Evolutionary conservation across 768 basidiomycete species (phyloP).

Genomic region (Leccinum obscurum): DNA sequence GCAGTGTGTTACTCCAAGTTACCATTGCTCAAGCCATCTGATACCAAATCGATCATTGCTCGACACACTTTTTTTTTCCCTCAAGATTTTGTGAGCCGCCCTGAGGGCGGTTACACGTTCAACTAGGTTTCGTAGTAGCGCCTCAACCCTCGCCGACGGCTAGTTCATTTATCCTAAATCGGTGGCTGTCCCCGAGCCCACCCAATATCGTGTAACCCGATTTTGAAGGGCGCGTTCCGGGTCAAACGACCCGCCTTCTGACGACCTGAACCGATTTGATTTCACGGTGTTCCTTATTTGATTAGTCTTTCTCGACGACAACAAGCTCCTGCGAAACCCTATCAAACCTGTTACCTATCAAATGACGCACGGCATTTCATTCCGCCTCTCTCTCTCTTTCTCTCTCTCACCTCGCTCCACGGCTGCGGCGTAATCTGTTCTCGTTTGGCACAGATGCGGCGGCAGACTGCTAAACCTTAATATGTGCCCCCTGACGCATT

Average conservation of each 20-base stretch:
- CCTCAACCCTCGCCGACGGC: slow-evolving; percentile 24
- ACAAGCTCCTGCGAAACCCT: slow-evolving; percentile 34
- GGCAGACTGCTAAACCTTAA: slow-evolving; percentile 23
- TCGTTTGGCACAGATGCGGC: slow-evolving; percentile 27
- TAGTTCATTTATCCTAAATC: slow-evolving; percentile 32
- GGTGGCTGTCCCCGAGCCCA: slow-evolving; percentile 17
- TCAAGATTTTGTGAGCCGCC: slow-evolving; percentile 21
- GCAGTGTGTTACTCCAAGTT: slow-evolving; percentile 15
- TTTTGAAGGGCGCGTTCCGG: slow-evolving; percentile 16
- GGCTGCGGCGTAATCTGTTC: slow-evolving; percentile 29
- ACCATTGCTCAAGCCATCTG: slow-evolving; percentile 13
- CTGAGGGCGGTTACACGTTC: slow-evolving; percentile 26
- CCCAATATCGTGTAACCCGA: slow-evolving; percentile 27
- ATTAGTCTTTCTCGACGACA: slow-evolving; percentile 40
- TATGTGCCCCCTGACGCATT: slow-evolving; percentile 21
- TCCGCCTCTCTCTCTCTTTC: neutral
- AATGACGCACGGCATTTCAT: slow-evolving; percentile 32
- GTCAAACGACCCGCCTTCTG: slow-evolving; percentile 13
- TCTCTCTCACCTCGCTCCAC: slow-evolving; percentile 1
- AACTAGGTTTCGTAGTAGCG: slow-evolving; percentile 33
- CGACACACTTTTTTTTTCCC: slow-evolving; percentile 15
- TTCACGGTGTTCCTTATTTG: slow-evolving; percentile 24
- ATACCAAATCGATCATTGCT: slow-evolving; percentile 24
- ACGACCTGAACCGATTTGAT: slow-evolving; percentile 16
- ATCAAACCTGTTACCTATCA: slow-evolving; percentile 35